Evolutionary conservation across 2,329 filamentous ascomycete genomes (phyloP).

Genomic region (Clarireedia monteithiana): DNA sequence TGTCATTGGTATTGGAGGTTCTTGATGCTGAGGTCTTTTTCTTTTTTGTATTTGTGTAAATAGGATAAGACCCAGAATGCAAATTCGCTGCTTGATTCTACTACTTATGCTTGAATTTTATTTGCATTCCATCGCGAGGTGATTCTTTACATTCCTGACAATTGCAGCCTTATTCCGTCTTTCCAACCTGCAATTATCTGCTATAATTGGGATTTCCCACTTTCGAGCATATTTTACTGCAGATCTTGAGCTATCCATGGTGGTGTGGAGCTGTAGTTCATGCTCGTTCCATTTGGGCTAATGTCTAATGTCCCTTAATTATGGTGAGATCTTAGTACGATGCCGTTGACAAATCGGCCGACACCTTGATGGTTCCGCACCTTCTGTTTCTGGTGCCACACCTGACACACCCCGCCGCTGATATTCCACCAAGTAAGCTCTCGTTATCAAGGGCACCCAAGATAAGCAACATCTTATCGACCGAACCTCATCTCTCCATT

Average conservation of each 20-base stretch:
- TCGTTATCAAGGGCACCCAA: not conserved
- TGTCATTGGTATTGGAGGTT: slow-evolving; percentile 3
- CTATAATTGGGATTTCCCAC: too few species aligned
- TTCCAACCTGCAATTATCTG: too few species aligned
- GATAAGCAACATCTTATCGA: not conserved
- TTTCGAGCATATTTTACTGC: too few species aligned
- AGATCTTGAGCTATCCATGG: not conserved
- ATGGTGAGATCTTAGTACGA: too few species aligned
- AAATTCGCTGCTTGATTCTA: slow-evolving; percentile 4
- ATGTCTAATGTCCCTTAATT: too few species aligned
- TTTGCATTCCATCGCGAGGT: not conserved
- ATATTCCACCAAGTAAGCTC: not conserved
- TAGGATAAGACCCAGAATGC: slow-evolving; percentile 12
- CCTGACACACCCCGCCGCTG: not conserved
- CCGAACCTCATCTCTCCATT: too few species aligned
- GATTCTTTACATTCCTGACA: not conserved
- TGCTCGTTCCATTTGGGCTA: too few species aligned
- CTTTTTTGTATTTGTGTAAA: slow-evolving; percentile 10
- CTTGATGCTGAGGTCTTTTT: slow-evolving; percentile 6
- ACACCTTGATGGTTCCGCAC: not conserved
- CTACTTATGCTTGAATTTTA: not conserved
- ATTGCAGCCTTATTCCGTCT: too few species aligned
- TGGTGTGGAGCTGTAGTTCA: not conserved
- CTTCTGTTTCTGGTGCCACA: not conserved
- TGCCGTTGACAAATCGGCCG: not conserved